Base-by-base conservation (phyloP, 148 eudicot genomes). In the Heliosperma pusillum region DNA sequence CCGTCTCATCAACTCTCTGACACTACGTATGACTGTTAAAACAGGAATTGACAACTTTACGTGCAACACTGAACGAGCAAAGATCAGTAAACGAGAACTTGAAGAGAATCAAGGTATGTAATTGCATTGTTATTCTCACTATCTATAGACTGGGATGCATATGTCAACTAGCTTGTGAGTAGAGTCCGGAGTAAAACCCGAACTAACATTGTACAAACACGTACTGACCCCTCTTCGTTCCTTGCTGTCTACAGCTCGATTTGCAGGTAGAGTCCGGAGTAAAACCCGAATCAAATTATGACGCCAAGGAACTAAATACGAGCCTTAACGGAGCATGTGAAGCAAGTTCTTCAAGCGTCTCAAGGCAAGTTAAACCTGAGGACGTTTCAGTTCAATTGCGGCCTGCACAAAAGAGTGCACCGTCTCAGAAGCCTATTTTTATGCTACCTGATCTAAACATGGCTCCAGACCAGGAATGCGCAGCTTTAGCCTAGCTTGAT, bases 71-170 rank as follows among this genome's bases (percentile, higher is more conserved):
- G 36, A 76, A 80, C 12, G 80, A 88, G 65, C 88, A 88, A 61
- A 80, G 76, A 78, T 80, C 82, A 29, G 69, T 79, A 64, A 85
- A 87, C n/a, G 81, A 87, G 55, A 83, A 75, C 72, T 75, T 89
- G 73, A 89, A 86, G 86, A 85, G 86, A 80, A 82, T 80, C 42
- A 89, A 89, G 91, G 93, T 89, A 89, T 89, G 93, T 89, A 85
- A 22, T 4, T 45, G 29, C 56, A 25, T 0, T 21, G 19, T 5
- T 36, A 15, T 36, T 56, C 25, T 9, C 4, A 2, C 26, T 0
- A 22, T 10, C n/a, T n/a, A n/a, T n/a, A n/a, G n/a, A n/a, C n/a
- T n/a, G n/a, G n/a, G n/a, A n/a, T n/a, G n/a, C n/a, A n/a, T n/a
- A n/a, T n/a, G n/a, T n/a, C n/a, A n/a, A n/a, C n/a, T n/a, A n/a